Evolutionary conservation across 1,284 basidiomycete genomes (phyloP).

Genomic region (Amylostereum areolatum): DNA sequence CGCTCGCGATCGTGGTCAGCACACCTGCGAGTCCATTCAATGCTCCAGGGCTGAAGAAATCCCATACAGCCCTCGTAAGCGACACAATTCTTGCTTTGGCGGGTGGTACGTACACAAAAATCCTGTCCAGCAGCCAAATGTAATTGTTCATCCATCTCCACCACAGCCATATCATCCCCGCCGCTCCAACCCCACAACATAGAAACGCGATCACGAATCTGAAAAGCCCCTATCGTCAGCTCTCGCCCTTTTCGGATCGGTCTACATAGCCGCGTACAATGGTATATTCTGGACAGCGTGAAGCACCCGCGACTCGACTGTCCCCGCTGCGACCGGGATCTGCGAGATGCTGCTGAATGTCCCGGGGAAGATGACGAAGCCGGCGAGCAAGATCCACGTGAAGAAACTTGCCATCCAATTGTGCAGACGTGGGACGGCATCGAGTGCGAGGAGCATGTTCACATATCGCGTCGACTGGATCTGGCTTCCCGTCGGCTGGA

Average conservation of each 20-base stretch:
- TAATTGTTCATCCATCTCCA: slow-evolving; percentile 59
- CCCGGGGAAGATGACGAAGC: slow-evolving; percentile 53
- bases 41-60: slow-evolving; percentile 37
- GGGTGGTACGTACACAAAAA: slow-evolving; percentile 40
- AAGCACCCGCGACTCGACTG: not conserved
- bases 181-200: slow-evolving; percentile 43
- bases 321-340: slow-evolving; percentile 8
- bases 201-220: slow-evolving; percentile 48
- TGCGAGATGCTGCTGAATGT: slow-evolving; percentile 45
- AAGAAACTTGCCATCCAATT: slow-evolving; percentile 45
- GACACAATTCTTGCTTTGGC: not conserved
- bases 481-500: too few species aligned
- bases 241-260: not conserved
- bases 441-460: slow-evolving; percentile 43
- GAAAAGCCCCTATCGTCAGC: not conserved
- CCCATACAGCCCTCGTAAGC: slow-evolving; percentile 6
- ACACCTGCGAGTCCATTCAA: slow-evolving; percentile 50
- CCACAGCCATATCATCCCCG: slow-evolving; percentile 50
- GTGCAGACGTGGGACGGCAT: slow-evolving; percentile 36
- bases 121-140: slow-evolving; percentile 51
- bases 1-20: slow-evolving; percentile 43
- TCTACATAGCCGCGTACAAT: not conserved
- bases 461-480: slow-evolving; percentile 29
- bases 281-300: not conserved
- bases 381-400: slow-evolving; percentile 53